phyloP scores from a whole-genome alignment of 73 alveolate genomes.

The Tetrahymena malaccensis region DNA sequence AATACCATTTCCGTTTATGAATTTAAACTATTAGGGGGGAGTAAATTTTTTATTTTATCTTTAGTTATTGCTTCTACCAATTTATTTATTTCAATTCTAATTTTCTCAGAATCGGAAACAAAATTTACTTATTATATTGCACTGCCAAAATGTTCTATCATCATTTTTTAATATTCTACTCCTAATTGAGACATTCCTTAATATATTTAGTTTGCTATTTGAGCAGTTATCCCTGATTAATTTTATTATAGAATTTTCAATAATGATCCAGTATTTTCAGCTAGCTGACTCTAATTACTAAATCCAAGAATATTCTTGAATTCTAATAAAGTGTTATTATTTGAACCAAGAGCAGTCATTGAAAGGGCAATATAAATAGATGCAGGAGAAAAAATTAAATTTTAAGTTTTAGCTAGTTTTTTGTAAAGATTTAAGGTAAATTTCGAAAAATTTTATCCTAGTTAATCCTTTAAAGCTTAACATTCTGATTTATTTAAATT shows the following conservation, averaged over 20 bases:
- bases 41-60: background rate
- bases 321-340: background rate
- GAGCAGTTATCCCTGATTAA: background rate
- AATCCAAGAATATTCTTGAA: background rate
- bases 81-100: background rate
- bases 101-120: background rate
- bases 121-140: background rate
- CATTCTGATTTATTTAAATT: background rate
- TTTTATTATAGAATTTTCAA: background rate
- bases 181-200: background rate
- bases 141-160: background rate
- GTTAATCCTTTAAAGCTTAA: background rate
- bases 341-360: background rate
- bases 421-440: background rate
- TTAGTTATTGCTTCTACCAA: background rate
- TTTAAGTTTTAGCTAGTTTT: background rate
- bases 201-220: background rate
- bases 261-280: background rate
- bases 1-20: background rate
- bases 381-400: background rate
- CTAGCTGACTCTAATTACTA: background rate
- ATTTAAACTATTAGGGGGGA: background rate
- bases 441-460: background rate
- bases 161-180: background rate
- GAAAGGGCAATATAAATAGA: background rate